Evolutionary conservation across 2,329 filamentous ascomycete genomes (phyloP).

Genomic region (Didymella lethalis): DNA sequence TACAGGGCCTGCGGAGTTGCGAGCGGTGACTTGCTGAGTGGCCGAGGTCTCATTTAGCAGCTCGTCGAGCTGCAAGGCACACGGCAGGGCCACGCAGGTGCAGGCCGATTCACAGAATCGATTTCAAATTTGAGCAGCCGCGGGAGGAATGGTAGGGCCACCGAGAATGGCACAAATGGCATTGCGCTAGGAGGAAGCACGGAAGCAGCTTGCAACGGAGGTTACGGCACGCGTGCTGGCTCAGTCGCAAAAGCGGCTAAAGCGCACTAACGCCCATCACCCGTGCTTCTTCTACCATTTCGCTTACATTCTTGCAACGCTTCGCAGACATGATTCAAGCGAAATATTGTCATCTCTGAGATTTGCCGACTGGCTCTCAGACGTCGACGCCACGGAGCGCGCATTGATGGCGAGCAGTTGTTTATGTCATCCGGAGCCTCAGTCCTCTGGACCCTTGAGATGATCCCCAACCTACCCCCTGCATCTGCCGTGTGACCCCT

Average conservation of each 20-base stretch:
- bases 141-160: slow-evolving; percentile 13
- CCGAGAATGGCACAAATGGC: slow-evolving; percentile 4
- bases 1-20: slow-evolving; percentile 4
- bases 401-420: slow-evolving; percentile 3
- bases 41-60: slow-evolving; percentile 4
- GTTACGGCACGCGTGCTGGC: slow-evolving; percentile 11
- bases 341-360: not conserved
- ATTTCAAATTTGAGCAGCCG: slow-evolving; percentile 5
- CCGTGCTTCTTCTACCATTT: slow-evolving; percentile 1
- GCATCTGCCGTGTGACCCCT: slow-evolving; percentile 2
- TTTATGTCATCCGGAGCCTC: not conserved
- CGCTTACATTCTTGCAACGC: not conserved
- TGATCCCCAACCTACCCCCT: slow-evolving; percentile 4
- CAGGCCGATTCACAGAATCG: slow-evolving; percentile 6
- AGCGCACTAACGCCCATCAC: slow-evolving; percentile 2
- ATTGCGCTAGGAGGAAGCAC: slow-evolving; percentile 5
- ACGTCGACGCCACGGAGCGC: not conserved
- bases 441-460: slow-evolving; percentile 1
- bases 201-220: slow-evolving; percentile 7
- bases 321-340: slow-evolving; percentile 1
- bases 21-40: not conserved
- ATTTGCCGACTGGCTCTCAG: not conserved
- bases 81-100: slow-evolving; percentile 7
- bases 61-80: slow-evolving; percentile 15
- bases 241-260: slow-evolving; percentile 5